Percentiles rank a stretch among this genome's conserved stretches.
phyloP scores from a whole-genome alignment of 805 yeast species.

The Kregervanrija fluxuum region DNA sequence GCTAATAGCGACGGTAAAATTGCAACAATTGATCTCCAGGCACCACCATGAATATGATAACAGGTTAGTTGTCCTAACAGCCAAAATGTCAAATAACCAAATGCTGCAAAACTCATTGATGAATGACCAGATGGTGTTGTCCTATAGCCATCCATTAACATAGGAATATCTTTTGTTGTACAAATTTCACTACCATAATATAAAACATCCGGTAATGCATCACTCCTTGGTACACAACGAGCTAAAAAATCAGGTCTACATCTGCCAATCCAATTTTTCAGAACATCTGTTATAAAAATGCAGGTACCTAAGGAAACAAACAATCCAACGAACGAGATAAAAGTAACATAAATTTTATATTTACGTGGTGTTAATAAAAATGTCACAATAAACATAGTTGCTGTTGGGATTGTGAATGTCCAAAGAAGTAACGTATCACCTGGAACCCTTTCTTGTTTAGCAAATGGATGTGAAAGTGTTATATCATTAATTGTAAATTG shows the following conservation, averaged over 20 bases:
- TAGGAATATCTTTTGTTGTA: conserved; percentile 39
- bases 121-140: conserved; percentile 84
- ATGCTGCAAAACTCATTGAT: conserved; percentile 59
- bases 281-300: conserved; percentile 57
- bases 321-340: conserved; percentile 62
- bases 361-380: conserved; percentile 37
- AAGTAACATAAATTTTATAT: conserved; percentile 53
- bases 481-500: conserved; percentile 71
- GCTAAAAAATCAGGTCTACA: conserved; percentile 89
- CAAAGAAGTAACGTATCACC: conserved; percentile 45
- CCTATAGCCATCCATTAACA: conserved; percentile 63
- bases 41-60: conserved; percentile 37
- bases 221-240: conserved; percentile 65
- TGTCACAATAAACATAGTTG: conserved; percentile 27
- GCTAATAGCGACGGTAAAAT: conserved; percentile 62
- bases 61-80: conserved; percentile 52
- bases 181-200: conserved; percentile 62
- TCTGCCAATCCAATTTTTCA: conserved; percentile 83
- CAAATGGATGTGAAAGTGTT: conserved; percentile 75
- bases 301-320: conserved; percentile 52
- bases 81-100: conserved; percentile 60
- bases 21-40: conserved; percentile 54
- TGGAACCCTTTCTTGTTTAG: conserved; percentile 66
- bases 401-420: conserved; percentile 44
- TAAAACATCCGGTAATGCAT: conserved; percentile 46